Base-by-base conservation (phyloP, 345 rosid species). In the Aquilaria malaccensis region DNA sequence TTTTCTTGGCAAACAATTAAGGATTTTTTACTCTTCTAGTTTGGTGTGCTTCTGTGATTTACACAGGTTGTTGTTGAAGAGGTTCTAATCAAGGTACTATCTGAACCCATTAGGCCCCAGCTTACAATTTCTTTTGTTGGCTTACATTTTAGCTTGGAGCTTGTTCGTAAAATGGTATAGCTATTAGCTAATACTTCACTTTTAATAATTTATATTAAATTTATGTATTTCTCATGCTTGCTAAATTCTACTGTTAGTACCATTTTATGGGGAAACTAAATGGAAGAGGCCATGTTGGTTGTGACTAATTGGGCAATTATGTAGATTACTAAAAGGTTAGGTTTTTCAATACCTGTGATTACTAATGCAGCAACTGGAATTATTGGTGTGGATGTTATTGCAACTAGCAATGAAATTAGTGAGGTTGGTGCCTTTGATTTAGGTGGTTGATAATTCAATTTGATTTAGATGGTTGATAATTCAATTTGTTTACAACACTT, bases 291-390 rank as follows among this genome's bases (percentile, higher is more conserved):
- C 22, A 22, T 22, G 22, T 22, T 22, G 22, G 22, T 22, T 22
- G 22, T 32, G 30, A 56, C 7, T 30, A 13, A 11, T 61, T 0
- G 2, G 13, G 13, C 13, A 6, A 6, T 9, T 10, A 0, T 58
- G 52, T 41, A 75, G 79, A 59, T 75, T 5, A 59, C 62, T 9
- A 10, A 55, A 37, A 63, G 13, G 45, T 47, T 75, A 7, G 79
- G 79, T 11, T 30, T 56, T 49, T 33, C 45, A 30, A 69, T 61
- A 30, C 75, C 72, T 1, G 22, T 70, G 0, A 63, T 75, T 64
- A 70, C 75, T 7, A 63, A 56, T 45, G 63, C 45, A 50, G 61
- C 71, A 11, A 54, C 57, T 49, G 78, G 78, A 43, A 70, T 74
- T 46, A 70, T 74, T 30, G 78, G 78, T 11, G 46, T 48, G 30